Conservation (phyloP, 176 grass and related monocot genomes). For the Triticum timopheevii region DNA sequence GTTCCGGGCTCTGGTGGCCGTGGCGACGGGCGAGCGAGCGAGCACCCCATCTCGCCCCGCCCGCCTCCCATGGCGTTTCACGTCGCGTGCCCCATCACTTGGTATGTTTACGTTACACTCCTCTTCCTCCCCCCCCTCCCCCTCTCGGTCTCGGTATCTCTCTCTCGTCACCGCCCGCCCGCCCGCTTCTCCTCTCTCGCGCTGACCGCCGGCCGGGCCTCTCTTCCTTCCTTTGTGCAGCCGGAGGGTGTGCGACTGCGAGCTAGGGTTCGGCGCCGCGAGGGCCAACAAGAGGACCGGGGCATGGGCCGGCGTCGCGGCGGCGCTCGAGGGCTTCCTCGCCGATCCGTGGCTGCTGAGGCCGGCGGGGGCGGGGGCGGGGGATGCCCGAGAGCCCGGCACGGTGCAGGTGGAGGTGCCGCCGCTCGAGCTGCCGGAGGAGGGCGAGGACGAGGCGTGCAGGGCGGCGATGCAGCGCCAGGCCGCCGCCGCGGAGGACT, state of each 20-base stretch:
- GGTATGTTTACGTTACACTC: slow-evolving; percentile 31
- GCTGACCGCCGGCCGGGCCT: not conserved
- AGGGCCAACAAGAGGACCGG: not conserved
- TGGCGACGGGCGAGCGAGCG: slow-evolving; percentile 1
- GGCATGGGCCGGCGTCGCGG: slow-evolving; percentile 37
- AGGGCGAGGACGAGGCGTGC: slow-evolving; percentile 48
- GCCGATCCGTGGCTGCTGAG: slow-evolving; percentile 68
- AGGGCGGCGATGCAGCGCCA: slow-evolving; percentile 57
- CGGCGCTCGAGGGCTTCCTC: slow-evolving; percentile 58
- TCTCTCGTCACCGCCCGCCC: not conserved
- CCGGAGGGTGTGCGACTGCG: slow-evolving; percentile 78
- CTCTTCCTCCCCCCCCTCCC: not conserved
- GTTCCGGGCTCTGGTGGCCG: slow-evolving; percentile 8
- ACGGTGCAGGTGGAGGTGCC: slow-evolving; percentile 78
- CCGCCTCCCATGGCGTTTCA: slow-evolving; percentile 71
- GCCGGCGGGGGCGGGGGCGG: not conserved
- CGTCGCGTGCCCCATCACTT: slow-evolving; percentile 87
- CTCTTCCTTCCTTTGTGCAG: slow-evolving; percentile 25
- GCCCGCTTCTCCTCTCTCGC: not conserved
- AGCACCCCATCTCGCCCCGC: not conserved
- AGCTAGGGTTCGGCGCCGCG: slow-evolving; percentile 59
- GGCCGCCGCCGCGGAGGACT: slow-evolving; percentile 61
- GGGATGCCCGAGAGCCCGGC: not conserved
- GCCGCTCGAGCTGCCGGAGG: slow-evolving; percentile 41
- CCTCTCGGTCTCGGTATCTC: not conserved